These are phyloP conservation scores for Trebouxia sp. DNA, from an alignment of 139 green algal genomes.

Conservation along the genomic window DNA sequence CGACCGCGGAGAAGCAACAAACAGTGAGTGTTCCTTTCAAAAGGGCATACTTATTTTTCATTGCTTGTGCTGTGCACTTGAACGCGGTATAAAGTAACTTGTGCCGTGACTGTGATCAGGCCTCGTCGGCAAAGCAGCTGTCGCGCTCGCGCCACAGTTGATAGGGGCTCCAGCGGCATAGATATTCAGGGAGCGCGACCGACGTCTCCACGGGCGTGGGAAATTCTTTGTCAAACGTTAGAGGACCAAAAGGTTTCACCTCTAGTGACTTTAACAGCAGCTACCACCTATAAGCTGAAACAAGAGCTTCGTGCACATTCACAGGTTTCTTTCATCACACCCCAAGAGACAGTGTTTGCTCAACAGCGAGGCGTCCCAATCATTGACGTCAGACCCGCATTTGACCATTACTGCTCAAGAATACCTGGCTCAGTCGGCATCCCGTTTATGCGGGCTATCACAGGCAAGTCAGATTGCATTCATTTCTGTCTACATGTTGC, in stretches of 20 bases:
- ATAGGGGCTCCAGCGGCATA: neutral
- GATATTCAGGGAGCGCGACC: conserved; percentile 16
- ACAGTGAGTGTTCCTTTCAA: too few species aligned
- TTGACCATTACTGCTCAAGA: conserved; percentile 36
- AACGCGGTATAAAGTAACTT: too few species aligned
- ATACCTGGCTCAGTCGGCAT: conserved; percentile 4
- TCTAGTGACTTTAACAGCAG: neutral
- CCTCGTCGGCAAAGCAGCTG: too few species aligned
- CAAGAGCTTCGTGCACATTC: neutral
- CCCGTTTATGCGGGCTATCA: neutral
- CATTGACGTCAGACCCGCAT: conserved; percentile 54
- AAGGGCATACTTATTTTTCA: too few species aligned
- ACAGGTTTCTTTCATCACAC: conserved; percentile 51
- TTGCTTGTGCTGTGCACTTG: too few species aligned
- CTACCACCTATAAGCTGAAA: neutral
- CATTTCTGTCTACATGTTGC: neutral
- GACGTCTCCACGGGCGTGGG: conserved; percentile 3
- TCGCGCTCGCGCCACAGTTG: neutral
- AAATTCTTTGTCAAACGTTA: neutral
- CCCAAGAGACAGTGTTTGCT: conserved; percentile 53
- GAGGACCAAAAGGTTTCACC: neutral
- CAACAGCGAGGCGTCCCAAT: conserved; percentile 39
- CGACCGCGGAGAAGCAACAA: too few species aligned
- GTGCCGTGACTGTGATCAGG: too few species aligned
- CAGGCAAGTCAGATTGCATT: neutral